Conservation (phyloP, 1,284 basidiomycete species). For the Lentinula novae-zelandiae region DNA sequence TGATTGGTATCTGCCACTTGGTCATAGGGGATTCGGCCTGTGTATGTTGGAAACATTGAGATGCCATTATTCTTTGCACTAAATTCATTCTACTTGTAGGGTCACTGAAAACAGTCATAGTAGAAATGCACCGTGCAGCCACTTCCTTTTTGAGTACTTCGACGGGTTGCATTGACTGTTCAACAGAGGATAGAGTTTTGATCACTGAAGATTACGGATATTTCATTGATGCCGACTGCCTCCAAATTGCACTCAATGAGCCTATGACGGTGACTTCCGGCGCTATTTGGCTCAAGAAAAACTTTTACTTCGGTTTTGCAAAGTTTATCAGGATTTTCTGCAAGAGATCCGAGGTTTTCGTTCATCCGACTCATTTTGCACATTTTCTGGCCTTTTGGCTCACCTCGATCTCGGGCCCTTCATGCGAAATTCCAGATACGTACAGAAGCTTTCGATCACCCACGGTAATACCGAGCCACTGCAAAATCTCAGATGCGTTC, state of each 20-base stretch:
- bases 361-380: not conserved
- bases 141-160: not conserved
- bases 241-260: not conserved
- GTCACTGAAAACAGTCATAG: not conserved
- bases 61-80: not conserved
- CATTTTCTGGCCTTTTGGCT: not conserved
- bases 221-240: not conserved
- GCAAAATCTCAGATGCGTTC: not conserved
- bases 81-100: not conserved
- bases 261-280: not conserved
- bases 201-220: not conserved
- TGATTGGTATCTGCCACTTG: not conserved
- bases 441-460: no score
- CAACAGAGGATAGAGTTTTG: not conserved
- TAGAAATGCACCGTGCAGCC: conserved; percentile 1
- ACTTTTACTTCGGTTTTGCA: not conserved
- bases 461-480: no score
- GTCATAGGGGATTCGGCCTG: not conserved
- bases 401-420: not conserved
- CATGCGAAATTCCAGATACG: not conserved
- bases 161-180: not conserved
- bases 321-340: not conserved
- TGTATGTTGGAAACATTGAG: not conserved
- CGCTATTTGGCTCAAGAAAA: conserved; percentile 1
- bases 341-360: not conserved